Evolutionary conservation across 257 asterid species (phyloP), one percentile per base, ranked within the genome.

Genomic region (Penstemon eatonii): DNA sequence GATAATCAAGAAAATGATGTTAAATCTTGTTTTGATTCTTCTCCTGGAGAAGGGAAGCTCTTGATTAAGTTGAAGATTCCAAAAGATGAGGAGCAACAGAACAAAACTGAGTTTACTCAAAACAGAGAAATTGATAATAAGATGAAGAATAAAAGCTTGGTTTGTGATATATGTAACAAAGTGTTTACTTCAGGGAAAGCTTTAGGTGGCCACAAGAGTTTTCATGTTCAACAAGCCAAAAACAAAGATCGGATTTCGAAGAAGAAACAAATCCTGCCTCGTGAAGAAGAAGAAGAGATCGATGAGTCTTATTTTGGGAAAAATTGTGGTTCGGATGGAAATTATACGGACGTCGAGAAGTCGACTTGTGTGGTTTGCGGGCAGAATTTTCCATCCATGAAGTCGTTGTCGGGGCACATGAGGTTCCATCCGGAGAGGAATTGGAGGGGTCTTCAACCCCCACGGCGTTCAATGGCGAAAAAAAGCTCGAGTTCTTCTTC

Each of bases 191-290:
- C 89, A 0, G 89, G 92, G 39, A 87, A 87, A 84, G 96, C 91
- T 54, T 75, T 85, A 25, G 92, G 95, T 0, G 95, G 96, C 64
- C 96, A 89, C 77, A 82, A 81, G 96, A 87, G 90, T 55, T 71
- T 83, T 66, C 96, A 88, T 65, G 71, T 58, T 66, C 82, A 68
- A 43, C 74, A 60, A 25, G 56, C 73, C n/a, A 46, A 68, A 1
- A 73, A 8, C 3, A 44, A 75, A 60, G 67, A 7, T 4, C 55
- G n/a, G 15, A 0, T 52, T 18, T 49, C 5, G 44, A 63, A 52
- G 71, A 78, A 81, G 78, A 74, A 71, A 47, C 13, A 39, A 33
- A 15, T 49, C 10, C 56, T 9, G 8, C 43, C 41, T n/a, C 9
- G 55, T 43, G 40, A 15, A 7, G 8, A 8, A 5, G 41, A 56